Evolutionary conservation across 345 rosid genomes (phyloP), one percentile per base, ranked within the genome.

Genomic region (Stellera chamaejasme): DNA sequence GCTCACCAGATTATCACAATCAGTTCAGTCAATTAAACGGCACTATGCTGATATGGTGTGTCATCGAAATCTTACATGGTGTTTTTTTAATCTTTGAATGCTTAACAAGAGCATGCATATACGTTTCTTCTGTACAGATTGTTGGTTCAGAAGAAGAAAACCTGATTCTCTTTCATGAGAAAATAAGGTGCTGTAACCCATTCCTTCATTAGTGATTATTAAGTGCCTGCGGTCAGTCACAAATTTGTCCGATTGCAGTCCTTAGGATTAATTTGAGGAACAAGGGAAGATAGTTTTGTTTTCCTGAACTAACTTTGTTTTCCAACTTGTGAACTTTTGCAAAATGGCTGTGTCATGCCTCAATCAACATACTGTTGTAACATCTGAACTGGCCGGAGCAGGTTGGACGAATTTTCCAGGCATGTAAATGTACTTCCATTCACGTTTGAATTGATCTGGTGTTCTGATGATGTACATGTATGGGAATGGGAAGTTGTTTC

Each of bases 11-110:
- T 50, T 84, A 58, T 75, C 94, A 61, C 75, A 84, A 67, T 58
- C 88, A 15, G 53, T 69, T 61, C 82, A 66, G 53, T 78, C 86
- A 52, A 60, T 73, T 13, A 93, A 77, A 79, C 81, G 75, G 23
- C 97, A 89, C 72, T 93, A 82, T 72, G 99, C 99, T 69, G 97
- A 89, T 61, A 78, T 93, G 94, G 99, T 93, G 68, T 19, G 75
- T 58, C 56, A 25, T 50, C 28, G 41, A 13, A 45, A 28, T 43
- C 4, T 72, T 54, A 60, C 62, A 52, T 54, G 26, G 3, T 45
- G 42, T 39, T 39, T 42, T 47, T 14, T 12, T 26, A 13, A 25
- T 41, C 39, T 32, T 32, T 4, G 13, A 50, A 50, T 61, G 23
- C 13, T 26, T 26, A 11, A 39, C 56, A 60, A 36, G 42, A 58